Percentiles rank a stretch among this genome's conserved stretches.
Evolutionary conservation across 345 rosid genomes (phyloP).

Genomic region (Arabis hirsuta): DNA sequence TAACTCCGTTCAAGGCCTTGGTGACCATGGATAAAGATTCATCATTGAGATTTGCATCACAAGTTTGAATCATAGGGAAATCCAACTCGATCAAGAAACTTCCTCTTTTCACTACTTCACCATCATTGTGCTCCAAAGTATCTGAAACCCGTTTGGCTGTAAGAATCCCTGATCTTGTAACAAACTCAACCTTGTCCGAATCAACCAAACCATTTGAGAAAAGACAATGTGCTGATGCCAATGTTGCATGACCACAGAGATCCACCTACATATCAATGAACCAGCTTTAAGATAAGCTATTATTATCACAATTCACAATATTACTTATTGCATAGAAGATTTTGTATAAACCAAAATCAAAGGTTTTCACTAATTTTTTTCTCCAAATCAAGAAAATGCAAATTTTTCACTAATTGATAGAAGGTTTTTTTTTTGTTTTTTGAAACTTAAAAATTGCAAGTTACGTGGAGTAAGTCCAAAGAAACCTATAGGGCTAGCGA

Average conservation of each 20-base stretch:
- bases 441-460: background rate
- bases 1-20: conserved; percentile 57
- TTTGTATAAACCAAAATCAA: background rate
- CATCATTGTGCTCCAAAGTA: conserved; percentile 29
- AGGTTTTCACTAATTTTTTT: no score
- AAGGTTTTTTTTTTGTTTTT: no score
- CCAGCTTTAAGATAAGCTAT: background rate
- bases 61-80: conserved; percentile 51
- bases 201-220: conserved; percentile 58
- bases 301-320: background rate
- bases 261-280: conserved; percentile 49
- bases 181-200: conserved; percentile 65
- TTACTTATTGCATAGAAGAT: background rate
- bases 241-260: conserved; percentile 88
- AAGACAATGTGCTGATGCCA: conserved; percentile 76
- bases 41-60: conserved; percentile 47
- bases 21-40: conserved; percentile 47
- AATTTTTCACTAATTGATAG: no score
- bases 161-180: conserved; percentile 66
- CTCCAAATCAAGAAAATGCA: no score
- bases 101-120: conserved; percentile 43
- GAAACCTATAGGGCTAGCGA: no score
- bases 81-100: conserved; percentile 56
- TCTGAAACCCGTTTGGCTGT: conserved; percentile 58
- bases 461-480: background rate